A percentile compares a stretch with the other conserved stretches of the same genome.
These are phyloP conservation scores for Salix dunnii DNA, from an alignment of 345 rosid genomes.

Conservation along the genomic window DNA sequence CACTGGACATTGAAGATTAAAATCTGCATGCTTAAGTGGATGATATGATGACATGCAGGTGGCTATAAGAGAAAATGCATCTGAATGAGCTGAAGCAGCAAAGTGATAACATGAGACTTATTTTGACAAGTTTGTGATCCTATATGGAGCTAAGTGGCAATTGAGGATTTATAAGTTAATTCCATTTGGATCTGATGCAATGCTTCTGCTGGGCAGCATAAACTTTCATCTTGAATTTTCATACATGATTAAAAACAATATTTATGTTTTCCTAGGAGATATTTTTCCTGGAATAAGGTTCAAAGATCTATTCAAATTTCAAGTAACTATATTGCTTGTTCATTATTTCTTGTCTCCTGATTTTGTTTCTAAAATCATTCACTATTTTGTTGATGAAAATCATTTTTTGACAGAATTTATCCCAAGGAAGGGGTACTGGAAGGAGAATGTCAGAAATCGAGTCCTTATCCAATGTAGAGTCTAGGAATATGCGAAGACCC, in stretches of 20 bases:
- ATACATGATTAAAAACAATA: background rate
- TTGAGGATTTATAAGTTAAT: background rate
- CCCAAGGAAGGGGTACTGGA: slow-evolving; percentile 57
- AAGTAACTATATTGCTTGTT: background rate
- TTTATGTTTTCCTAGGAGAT: background rate
- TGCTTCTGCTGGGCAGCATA: background rate
- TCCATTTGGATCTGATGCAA: background rate
- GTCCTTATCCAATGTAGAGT: slow-evolving; percentile 51
- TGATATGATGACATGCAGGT: background rate
- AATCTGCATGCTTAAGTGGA: background rate
- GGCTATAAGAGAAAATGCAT: background rate
- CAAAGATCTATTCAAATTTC: background rate
- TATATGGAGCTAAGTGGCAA: background rate
- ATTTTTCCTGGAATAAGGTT: background rate
- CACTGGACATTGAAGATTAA: background rate
- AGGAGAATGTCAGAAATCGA: slow-evolving; percentile 65
- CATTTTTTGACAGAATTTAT: slow-evolving; percentile 47
- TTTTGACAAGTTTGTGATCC: background rate
- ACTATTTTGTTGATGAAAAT: background rate
- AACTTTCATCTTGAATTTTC: background rate
- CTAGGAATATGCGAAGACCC: slow-evolving; percentile 61
- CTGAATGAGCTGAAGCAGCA: background rate
- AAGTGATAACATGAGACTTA: background rate
- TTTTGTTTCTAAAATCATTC: background rate
- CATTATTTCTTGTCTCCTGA: background rate